Base-by-base conservation (phyloP, 2,329 filamentous ascomycete species). In the Aspergillus sojae region DNA sequence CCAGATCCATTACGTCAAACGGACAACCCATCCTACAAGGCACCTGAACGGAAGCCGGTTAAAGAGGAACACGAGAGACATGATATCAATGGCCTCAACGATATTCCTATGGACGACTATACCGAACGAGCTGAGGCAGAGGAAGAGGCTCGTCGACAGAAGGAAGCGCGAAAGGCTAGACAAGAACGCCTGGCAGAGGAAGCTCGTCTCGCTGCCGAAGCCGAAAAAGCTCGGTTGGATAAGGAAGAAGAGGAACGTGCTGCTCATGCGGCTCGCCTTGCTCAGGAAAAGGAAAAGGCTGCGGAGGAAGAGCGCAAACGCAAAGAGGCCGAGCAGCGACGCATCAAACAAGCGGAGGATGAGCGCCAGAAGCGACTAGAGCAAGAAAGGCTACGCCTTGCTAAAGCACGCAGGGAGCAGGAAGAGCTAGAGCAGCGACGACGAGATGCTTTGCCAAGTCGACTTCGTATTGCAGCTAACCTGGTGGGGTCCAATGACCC, bases 341-440 rank as follows among this genome's bases (percentile, higher is more conserved):
- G 78, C 50, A 69, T 75, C 52, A 79, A 78, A 64, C 78, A 81
- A 69, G 81, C 79, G 32, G 81, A 83, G 65, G 81, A 82, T 60
- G 81, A 83, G 61, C 79, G 75, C 7, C 77, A 78, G 62, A 80
- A 78, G 66, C 75, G 75, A 11, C 65, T 78, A 28, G 80, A 82
- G 64, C 76, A 79, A 69, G 77, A 82, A 71, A 73, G 77, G 48
- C 66, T 76, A 55, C 78, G 80, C 23, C 74, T 80, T 46, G 77
- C 79, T 54, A 80, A 80, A 70, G 65, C 79, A 54, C 79, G 79
- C 28, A 78, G 75, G 52, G 79, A 82, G 52, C 78, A 79, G 59
- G 77, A 80, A 66, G 81, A 82, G 62, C 76, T 79, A 66, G 82
- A 83, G 64, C 77, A 79, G 62, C 75, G 77, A 57, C 81, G 81